Base-by-base conservation (phyloP, 305 asterid species). In the Fraxinus floribunda region DNA sequence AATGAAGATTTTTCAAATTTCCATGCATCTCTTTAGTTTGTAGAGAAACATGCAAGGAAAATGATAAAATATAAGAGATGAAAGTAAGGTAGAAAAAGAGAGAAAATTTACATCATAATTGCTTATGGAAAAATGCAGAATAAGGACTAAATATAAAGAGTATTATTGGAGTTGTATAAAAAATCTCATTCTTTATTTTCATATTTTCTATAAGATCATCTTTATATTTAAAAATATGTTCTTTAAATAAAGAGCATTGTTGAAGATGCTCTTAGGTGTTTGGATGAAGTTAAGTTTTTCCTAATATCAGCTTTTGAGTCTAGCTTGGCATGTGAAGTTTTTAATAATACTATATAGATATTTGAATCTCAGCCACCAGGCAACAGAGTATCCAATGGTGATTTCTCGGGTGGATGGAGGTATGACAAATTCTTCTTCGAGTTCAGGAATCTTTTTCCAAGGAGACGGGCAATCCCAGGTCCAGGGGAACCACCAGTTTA, bases 391-490 rank as follows among this genome's bases (percentile, higher is more conserved):
- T 55, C 84, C 89, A 49, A 90, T 93, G 94, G 92, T 85, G 87
- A 94, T 94, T 74, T 88, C 93, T 78, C 91, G 94, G 84, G 88
- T 91, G 93, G 89, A 88, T 80, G 94, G 95, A 74, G 97, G 95
- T 77, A 84, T 90, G 91, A 86, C 90, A 80, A 98, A 91, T 78
- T 95, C 98, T 82, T 87, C 98, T 83, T 89, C 97, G 7, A 89
- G 94, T 86, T 95, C 97, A 18, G 98, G 98, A 77, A 93, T 95
- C 73, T 93, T 93, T 87, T 95, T 90, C 75, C 95, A 91, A 86
- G 98, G 94, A 70, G 97, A 92, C 74, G 92, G 89, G 78, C 95
- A 89, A 41, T 90, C 94, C 22, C 95, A 90, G 78, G 89, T 85
- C 57, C 88, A 80, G 18, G 93, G 95, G 60, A 93, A 91, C 83